Evolutionary conservation across 495 filamentous ascomycete genomes (phyloP).

Genomic region (Entonaema liquescens): DNA sequence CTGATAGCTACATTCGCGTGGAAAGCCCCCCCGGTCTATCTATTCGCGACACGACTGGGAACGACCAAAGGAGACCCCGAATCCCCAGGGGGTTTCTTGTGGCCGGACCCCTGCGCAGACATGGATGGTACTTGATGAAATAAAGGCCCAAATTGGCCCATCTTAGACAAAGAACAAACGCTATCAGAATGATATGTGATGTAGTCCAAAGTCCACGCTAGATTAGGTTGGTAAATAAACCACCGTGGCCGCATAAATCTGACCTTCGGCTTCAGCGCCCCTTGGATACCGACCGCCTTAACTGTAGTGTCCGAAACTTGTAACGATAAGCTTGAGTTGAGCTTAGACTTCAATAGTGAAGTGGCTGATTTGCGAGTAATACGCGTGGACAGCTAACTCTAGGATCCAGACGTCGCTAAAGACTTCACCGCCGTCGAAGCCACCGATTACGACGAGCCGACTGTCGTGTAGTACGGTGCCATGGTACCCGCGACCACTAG

Average conservation of each 20-base stretch:
- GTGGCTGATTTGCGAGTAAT: conserved; percentile 74
- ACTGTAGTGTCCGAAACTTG: not conserved
- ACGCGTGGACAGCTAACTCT: conserved; percentile 70
- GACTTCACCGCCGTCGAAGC: conserved; percentile 70
- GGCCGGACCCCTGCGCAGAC: not conserved
- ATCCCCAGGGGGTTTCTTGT: too few species aligned
- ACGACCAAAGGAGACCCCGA: too few species aligned
- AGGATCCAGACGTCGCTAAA: conserved; percentile 70
- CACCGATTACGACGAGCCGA: conserved; percentile 66
- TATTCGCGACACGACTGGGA: too few species aligned
- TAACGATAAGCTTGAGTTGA: not conserved
- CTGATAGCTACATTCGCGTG: not conserved
- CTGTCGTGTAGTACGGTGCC: conserved; percentile 69
- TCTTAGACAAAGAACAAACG: not conserved
- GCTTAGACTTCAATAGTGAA: conserved; percentile 69
- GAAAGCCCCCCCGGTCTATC: not conserved
- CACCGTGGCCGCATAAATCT: not conserved
- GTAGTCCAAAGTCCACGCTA: not conserved
- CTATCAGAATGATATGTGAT: not conserved
- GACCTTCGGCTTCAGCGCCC: not conserved
- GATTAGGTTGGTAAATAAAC: not conserved
- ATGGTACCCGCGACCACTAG: conserved; percentile 69
- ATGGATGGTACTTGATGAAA: not conserved
- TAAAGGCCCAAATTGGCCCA: not conserved
- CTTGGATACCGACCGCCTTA: not conserved